Conservation (phyloP, 805 yeast species). For the Saccharomyces kudriavzevii region DNA sequence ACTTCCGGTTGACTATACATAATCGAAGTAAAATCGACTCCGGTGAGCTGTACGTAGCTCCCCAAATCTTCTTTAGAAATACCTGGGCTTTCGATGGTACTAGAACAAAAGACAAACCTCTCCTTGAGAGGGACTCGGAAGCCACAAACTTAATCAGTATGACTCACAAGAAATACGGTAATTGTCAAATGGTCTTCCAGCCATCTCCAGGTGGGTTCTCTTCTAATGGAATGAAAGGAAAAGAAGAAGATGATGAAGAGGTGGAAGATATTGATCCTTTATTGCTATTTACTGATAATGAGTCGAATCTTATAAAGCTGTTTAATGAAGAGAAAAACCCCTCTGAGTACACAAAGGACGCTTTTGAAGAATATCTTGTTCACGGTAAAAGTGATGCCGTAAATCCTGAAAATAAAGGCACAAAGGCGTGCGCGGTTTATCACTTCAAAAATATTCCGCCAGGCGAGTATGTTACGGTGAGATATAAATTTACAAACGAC, state of each 20-base stretch:
- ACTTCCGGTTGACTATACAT: slow-evolving; percentile 81
- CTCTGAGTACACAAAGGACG: slow-evolving; percentile 67
- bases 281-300: slow-evolving; percentile 81
- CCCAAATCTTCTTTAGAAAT: slow-evolving; percentile 78
- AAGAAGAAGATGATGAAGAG: slow-evolving; percentile 7
- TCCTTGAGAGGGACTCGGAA: slow-evolving; percentile 31
- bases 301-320: slow-evolving; percentile 63
- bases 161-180: slow-evolving; percentile 64
- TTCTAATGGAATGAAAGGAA: slow-evolving; percentile 15
- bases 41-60: slow-evolving; percentile 80
- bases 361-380: slow-evolving; percentile 77
- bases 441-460: slow-evolving; percentile 75
- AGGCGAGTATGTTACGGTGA: slow-evolving; percentile 80
- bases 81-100: slow-evolving; percentile 79
- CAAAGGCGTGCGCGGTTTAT: slow-evolving; percentile 81
- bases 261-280: slow-evolving; percentile 62
- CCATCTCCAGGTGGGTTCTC: slow-evolving; percentile 77
- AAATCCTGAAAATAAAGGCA: slow-evolving; percentile 67
- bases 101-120: slow-evolving; percentile 46
- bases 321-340: slow-evolving; percentile 54
- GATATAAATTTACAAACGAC: slow-evolving; percentile 57
- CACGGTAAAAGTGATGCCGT: slow-evolving; percentile 46
- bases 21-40: slow-evolving; percentile 65
- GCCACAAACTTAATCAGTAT: slow-evolving; percentile 46
- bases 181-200: slow-evolving; percentile 59